Evolutionary conservation across 139 green algal genomes (phyloP).

Genomic region (Spirogloea muscicola): DNA sequence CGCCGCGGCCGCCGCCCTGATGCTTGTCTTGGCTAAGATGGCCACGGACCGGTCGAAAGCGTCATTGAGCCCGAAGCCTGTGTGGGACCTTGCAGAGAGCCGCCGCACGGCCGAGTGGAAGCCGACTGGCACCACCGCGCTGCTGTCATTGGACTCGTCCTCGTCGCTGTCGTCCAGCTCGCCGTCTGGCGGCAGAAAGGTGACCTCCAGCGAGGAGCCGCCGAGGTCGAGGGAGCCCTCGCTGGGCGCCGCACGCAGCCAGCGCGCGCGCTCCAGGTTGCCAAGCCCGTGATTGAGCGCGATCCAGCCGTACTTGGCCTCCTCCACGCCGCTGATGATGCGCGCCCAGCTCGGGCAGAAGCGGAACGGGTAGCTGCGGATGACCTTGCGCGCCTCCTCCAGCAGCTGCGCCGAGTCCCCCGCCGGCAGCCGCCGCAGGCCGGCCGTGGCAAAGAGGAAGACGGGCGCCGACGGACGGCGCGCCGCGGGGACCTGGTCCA

Average conservation of each 20-base stretch:
- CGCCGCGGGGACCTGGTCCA: conserved; percentile 61
- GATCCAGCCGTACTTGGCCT: conserved; percentile 73
- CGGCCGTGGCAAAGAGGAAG: conserved; percentile 73
- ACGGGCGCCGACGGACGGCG: conserved; percentile 55
- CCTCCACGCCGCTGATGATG: conserved; percentile 74
- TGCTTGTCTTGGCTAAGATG: no score
- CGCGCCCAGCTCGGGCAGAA: conserved; percentile 68
- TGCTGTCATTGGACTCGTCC: no score
- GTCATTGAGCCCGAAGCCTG: conserved; percentile 39
- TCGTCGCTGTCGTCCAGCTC: no score
- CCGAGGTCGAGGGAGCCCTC: conserved; percentile 27
- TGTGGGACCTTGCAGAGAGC: no score
- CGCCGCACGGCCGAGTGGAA: no score
- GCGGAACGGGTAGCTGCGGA: conserved; percentile 49
- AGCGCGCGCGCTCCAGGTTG: not conserved
- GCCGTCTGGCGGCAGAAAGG: conserved; percentile 41
- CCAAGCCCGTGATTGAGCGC: conserved; percentile 31
- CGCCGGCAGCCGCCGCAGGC: conserved; percentile 60
- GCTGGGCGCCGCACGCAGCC: not conserved
- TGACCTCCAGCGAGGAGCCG: conserved; percentile 42
- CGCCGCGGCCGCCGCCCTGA: no score
- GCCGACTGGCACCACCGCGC: no score
- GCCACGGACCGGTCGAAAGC: conserved; percentile 32
- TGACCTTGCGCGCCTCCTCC: conserved; percentile 16
- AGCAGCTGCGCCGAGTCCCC: conserved; percentile 51